Evolutionary conservation across 805 yeast genomes (phyloP), one percentile per base, ranked within the genome.

Genomic region (Candida multigemmis): DNA sequence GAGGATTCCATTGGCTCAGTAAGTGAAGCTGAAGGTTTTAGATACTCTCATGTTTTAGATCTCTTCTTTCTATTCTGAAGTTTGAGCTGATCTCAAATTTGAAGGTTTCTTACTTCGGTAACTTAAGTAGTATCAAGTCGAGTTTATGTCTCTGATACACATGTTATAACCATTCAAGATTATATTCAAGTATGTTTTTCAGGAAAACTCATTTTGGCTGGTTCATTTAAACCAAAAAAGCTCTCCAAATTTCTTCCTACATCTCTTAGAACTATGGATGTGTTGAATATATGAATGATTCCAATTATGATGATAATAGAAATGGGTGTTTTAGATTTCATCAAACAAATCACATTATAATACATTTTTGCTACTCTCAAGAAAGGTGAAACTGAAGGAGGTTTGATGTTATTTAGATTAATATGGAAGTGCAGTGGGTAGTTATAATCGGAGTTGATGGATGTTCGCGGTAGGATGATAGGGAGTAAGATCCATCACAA

Each of bases 261-360:
- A 25, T 25, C 16, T 25, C 14, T 20, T 33, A 32, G 16, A 31
- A 42, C 2, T 40, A 28, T 25, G 34, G 37, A 32, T 40, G 44
- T 26, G 36, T 32, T 8, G 42, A 40, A 23, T 40, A 40, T 28
- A 40, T 38, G 19, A 33, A 40, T 19, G 44, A 36, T 3, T 36
- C 27, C 23, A 31, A 28, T 14, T 31, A 26, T 16, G 42, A 40
- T 14, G 44, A 41, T 16, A 41, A 41, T 16, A 28, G 27, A 23
- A 38, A 40, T 27, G 37, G 44, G 44, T 40, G 44, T 28, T 24
- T 33, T 27, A 23, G 30, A 25, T 28, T 31, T 23, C 38, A 37
- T 21, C 34, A 32, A 28, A 16, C 37, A 11, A 30, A 28, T 22
- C 38, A 40, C 25, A 28, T 19, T 29, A 28, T 24, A 28, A 29